These are phyloP conservation scores for Naganishia sp. DNA, from an alignment of 1,284 basidiomycete species.

Conservation along the genomic window DNA sequence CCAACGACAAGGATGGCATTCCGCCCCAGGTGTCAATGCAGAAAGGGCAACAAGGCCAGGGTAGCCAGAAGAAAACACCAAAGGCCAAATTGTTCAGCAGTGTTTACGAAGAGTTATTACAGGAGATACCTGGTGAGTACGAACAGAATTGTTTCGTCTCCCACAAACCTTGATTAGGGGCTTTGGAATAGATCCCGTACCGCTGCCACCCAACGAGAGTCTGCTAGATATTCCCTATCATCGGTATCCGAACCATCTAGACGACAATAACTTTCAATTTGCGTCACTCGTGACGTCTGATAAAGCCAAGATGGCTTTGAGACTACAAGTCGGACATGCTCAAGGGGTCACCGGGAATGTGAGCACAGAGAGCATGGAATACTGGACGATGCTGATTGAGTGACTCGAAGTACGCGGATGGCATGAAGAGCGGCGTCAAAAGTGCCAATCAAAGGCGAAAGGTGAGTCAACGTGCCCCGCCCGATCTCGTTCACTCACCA, in stretches of 20 bases:
- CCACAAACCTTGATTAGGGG: not conserved
- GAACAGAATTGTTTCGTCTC: not conserved
- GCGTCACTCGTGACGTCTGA: conserved; percentile 13
- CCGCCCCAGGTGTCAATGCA: not conserved
- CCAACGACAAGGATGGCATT: not conserved
- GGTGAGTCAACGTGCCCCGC: not conserved
- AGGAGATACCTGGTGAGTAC: conserved; percentile 18
- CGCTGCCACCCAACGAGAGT: conserved; percentile 20
- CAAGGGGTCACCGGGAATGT: conserved; percentile 26
- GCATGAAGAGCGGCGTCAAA: conserved; percentile 25
- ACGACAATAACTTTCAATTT: conserved; percentile 23
- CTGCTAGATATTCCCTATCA: conserved; percentile 22
- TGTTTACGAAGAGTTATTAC: conserved; percentile 22
- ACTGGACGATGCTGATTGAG: not conserved
- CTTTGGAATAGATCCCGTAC: conserved; percentile 10
- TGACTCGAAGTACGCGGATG: conserved; percentile 7
- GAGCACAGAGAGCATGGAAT: not conserved
- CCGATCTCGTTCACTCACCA: not conserved
- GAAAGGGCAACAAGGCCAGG: not conserved
- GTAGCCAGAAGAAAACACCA: conserved; percentile 3
- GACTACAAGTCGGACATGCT: conserved; percentile 20
- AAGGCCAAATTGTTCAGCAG: conserved; percentile 25
- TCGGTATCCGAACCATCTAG: conserved; percentile 21
- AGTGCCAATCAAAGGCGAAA: conserved; percentile 28
- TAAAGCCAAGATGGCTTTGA: conserved; percentile 15